These are phyloP conservation scores for Apiospora koreana DNA, from an alignment of 2,329 filamentous ascomycete species.

Conservation along the genomic window DNA sequence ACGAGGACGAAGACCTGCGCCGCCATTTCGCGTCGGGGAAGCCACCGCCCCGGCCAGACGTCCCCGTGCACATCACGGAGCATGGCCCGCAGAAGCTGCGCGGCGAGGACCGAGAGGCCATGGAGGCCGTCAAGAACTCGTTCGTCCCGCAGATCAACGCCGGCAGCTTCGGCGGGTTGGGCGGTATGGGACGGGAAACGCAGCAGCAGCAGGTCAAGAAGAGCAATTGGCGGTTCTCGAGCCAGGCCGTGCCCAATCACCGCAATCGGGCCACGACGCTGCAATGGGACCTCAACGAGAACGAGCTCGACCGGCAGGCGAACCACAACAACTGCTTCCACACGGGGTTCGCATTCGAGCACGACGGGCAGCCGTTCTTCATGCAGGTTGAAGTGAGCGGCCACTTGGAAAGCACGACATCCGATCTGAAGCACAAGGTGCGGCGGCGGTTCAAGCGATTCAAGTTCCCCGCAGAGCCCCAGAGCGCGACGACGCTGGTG, in stretches of 20 bases:
- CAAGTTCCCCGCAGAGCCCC: slow-evolving; percentile 15
- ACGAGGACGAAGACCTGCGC: slow-evolving; percentile 23
- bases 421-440: slow-evolving; percentile 22
- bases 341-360: slow-evolving; percentile 33
- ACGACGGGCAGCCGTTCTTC: slow-evolving; percentile 29
- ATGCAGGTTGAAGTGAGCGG: slow-evolving; percentile 32
- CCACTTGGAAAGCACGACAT: slow-evolving; percentile 24
- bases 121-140: slow-evolving; percentile 11
- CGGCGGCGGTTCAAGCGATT: slow-evolving; percentile 23
- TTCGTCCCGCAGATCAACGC: slow-evolving; percentile 22
- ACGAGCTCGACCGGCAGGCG: slow-evolving; percentile 27
- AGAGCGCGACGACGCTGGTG: slow-evolving; percentile 24
- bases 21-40: slow-evolving; percentile 1
- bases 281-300: slow-evolving; percentile 32
- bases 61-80: slow-evolving; percentile 26
- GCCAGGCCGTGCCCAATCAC: neutral
- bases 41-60: neutral
- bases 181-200: slow-evolving; percentile 24
- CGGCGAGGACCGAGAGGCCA: slow-evolving; percentile 20
- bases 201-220: slow-evolving; percentile 11
- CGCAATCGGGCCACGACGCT: slow-evolving; percentile 23
- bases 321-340: slow-evolving; percentile 28
- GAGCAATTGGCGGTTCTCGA: neutral
- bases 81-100: slow-evolving; percentile 26
- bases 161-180: slow-evolving; percentile 21